phyloP scores from a whole-genome alignment of 306 rosid genomes.

The Trichosanthes cucumerina region DNA sequence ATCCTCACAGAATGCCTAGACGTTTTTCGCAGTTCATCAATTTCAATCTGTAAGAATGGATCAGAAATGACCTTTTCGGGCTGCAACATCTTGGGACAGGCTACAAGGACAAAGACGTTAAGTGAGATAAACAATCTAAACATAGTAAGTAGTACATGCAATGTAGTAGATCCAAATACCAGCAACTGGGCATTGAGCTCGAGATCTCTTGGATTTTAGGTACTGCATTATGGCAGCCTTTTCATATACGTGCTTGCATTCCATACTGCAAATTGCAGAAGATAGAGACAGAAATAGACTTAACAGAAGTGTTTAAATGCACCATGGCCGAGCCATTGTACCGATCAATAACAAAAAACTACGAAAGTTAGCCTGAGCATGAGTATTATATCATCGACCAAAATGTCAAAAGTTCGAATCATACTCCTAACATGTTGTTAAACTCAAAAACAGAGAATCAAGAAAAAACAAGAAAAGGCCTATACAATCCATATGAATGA shows the following conservation, averaged over 20 bases:
- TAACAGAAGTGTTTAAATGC: not conserved
- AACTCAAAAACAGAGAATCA: not conserved
- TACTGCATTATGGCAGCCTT: constrained; percentile 36
- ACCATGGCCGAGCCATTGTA: not conserved
- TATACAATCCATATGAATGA: not conserved
- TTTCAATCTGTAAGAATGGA: constrained; percentile 47
- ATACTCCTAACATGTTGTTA: not conserved
- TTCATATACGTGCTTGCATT: constrained; percentile 78
- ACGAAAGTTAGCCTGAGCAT: not conserved
- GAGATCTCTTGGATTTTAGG: constrained; percentile 23
- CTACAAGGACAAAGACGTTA: constrained; percentile 23
- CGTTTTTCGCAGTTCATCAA: constrained; percentile 58
- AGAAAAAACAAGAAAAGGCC: not conserved
- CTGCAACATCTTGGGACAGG: constrained; percentile 55
- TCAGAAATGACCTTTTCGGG: constrained; percentile 35
- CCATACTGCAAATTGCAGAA: constrained; percentile 36
- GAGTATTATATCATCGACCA: not conserved
- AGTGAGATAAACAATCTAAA: not conserved
- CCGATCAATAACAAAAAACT: not conserved
- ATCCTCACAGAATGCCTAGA: constrained; percentile 25
- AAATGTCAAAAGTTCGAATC: not conserved
- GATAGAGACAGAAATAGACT: constrained; percentile 5
- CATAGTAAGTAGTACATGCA: not conserved
- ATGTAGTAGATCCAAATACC: constrained; percentile 26
- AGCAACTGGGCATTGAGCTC: constrained; percentile 52